Evolutionary conservation across 345 rosid genomes (phyloP), one percentile per base, ranked within the genome.

Genomic region (Boechera stricta): DNA sequence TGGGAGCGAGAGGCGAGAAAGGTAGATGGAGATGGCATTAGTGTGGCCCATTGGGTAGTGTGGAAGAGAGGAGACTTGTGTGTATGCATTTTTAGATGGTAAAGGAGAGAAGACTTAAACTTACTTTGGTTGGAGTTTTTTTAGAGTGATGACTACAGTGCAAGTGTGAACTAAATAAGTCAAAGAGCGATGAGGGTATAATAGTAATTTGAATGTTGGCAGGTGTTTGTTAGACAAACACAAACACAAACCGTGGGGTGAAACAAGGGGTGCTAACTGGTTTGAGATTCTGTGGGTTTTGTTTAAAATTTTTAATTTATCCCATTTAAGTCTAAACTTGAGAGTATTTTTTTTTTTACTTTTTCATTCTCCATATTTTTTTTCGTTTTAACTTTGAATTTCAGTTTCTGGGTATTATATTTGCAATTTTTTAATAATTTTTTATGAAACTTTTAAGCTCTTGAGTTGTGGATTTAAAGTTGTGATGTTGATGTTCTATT

Each of bases 221-320:
- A 60, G 39, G 38, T 32, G 13, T 36, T 59, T 12, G 67, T 49
- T 47, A 33, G 4, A 48, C 60, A 61, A 61, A 28, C 29, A 28
- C 0, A 28, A 28, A 28, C 29, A 28, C 29, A 28, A 28, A 61
- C 57, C 26, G 18, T 48, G 68, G 68, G 45, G 41, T 72, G 59
- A 72, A 72, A 72, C 76, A 49, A 49, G 67, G 75, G 75, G 67
- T 72, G 68, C 68, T 9, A 47, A 48, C 60, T 13, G 76, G 60
- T 72, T 72, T 72, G 61, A n/a, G 69, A 49, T 72, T 49, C 69
- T 61, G 68, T 61, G 76, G 76, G 51, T 49, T 62, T 61, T n/a
- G 42, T 35, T 57, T 59, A 10, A 1, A 1, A 21, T 1, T 21
- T 21, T 21, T 21, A 63, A 31, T 29, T 28, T 6, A 2, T 31